A percentile compares a stretch with the other conserved stretches of the same genome.
phyloP scores from a whole-genome alignment of 805 yeast species.

The Pichia sporocuriosa region DNA sequence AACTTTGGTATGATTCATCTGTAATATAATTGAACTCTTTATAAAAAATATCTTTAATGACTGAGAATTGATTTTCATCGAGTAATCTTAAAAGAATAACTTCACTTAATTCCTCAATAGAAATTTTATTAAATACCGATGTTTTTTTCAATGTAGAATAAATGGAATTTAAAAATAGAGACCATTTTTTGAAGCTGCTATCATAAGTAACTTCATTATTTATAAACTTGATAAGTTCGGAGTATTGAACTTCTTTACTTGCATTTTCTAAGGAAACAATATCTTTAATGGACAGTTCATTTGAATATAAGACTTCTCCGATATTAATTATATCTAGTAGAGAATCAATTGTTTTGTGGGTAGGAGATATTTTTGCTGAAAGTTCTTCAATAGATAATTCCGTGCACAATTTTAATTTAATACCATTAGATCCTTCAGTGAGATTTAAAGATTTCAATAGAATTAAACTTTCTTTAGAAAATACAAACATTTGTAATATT shows the following conservation, averaged over 20 bases:
- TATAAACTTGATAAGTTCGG: constrained; percentile 22
- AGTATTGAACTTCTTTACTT: constrained; percentile 16
- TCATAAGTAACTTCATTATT: constrained; percentile 20
- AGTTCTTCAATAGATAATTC: not conserved
- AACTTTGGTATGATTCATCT: constrained; percentile 8
- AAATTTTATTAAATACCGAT: constrained; percentile 21
- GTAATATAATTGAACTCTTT: constrained; percentile 18
- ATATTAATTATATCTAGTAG: constrained; percentile 22
- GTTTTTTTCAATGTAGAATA: constrained; percentile 25
- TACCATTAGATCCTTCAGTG: not conserved
- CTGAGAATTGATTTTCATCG: constrained; percentile 17
- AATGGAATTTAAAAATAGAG: constrained; percentile 21
- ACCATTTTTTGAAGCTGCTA: constrained; percentile 20
- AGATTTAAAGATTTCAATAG: constrained; percentile 14
- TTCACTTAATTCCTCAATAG: constrained; percentile 17
- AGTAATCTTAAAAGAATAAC: constrained; percentile 21
- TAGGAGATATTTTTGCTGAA: constrained; percentile 6
- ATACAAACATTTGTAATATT: constrained; percentile 19
- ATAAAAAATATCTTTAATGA: constrained; percentile 15
- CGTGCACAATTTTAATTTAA: not conserved
- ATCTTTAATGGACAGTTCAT: constrained; percentile 22
- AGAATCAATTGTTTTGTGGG: constrained; percentile 13
- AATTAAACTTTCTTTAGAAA: constrained; percentile 24
- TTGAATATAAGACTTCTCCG: constrained; percentile 25
- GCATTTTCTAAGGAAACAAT: constrained; percentile 19